These are phyloP conservation scores for Mycena pura DNA, from an alignment of 768 basidiomycete genomes.

Conservation along the genomic window DNA sequence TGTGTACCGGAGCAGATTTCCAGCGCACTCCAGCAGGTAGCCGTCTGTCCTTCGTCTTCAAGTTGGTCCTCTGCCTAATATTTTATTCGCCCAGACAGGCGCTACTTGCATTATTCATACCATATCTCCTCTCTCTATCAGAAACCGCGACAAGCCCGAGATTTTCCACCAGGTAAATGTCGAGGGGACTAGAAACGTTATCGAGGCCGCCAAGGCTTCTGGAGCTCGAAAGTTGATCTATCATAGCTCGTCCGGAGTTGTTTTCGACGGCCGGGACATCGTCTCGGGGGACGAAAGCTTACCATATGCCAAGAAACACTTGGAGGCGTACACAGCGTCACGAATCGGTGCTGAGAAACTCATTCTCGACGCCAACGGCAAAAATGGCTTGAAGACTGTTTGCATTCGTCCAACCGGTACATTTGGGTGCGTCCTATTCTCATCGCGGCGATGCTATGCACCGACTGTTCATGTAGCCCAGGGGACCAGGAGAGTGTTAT, in stretches of 20 bases:
- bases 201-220: conserved; percentile 44
- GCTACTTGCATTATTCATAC: conserved; percentile 60
- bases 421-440: conserved; percentile 48
- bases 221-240: conserved; percentile 55
- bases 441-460: not conserved
- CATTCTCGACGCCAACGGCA: conserved; percentile 53
- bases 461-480: conserved; percentile 36
- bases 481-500: conserved; percentile 2
- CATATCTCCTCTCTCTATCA: conserved; percentile 48
- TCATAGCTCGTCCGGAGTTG: conserved; percentile 54
- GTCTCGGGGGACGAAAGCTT: conserved; percentile 58
- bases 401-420: conserved; percentile 59
- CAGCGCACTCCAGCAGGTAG: conserved; percentile 7
- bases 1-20: not conserved
- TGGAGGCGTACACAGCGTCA: conserved; percentile 57
- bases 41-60: not conserved
- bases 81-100: conserved; percentile 31
- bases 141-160: conserved; percentile 33
- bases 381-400: conserved; percentile 49
- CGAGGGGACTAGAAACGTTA: conserved; percentile 50
- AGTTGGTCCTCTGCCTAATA: no score
- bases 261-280: conserved; percentile 51
- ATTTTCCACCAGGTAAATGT: conserved; percentile 59
- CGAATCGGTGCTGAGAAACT: conserved; percentile 55
- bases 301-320: conserved; percentile 42